Percentiles rank a stretch among this genome's conserved stretches.
phyloP scores from a whole-genome alignment of 352 stramenopile genomes.

The Phytopythium cucurbitacearum region DNA sequence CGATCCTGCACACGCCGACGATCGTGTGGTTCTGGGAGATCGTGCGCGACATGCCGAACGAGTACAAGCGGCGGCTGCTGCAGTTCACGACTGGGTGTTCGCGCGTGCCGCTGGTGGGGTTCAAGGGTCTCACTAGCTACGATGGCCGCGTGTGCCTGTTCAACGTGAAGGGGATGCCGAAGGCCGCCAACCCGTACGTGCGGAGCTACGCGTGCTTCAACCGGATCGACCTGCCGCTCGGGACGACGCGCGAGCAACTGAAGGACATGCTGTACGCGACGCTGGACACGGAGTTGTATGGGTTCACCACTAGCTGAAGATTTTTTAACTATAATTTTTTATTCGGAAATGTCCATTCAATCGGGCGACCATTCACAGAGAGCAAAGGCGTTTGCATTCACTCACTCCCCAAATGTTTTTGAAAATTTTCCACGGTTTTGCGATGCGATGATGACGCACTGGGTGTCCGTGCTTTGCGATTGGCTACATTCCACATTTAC shows the following conservation, averaged over 20 bases:
- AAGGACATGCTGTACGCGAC: slow-evolving; percentile 54
- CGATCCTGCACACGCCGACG: slow-evolving; percentile 24
- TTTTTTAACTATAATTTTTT: too few species aligned
- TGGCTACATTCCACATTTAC: too few species aligned
- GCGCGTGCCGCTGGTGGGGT: slow-evolving; percentile 72
- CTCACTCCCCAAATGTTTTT: too few species aligned
- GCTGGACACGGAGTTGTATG: slow-evolving; percentile 58
- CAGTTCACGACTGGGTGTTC: slow-evolving; percentile 82
- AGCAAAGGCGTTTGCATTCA: too few species aligned
- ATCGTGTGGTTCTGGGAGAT: slow-evolving; percentile 68
- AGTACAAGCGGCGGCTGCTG: slow-evolving; percentile 66
- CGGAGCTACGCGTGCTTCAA: slow-evolving; percentile 79
- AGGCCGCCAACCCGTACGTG: slow-evolving; percentile 37
- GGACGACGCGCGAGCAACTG: slow-evolving; percentile 81
- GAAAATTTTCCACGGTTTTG: too few species aligned
- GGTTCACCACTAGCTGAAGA: slow-evolving; percentile 55
- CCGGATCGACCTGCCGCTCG: slow-evolving; percentile 93
- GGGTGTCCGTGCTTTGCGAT: too few species aligned
- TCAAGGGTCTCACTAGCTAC: slow-evolving; percentile 71
- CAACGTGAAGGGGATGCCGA: slow-evolving; percentile 51
- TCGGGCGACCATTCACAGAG: too few species aligned
- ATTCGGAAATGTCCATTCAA: too few species aligned
- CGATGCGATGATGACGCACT: too few species aligned
- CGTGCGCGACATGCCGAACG: slow-evolving; percentile 84
- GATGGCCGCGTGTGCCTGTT: slow-evolving; percentile 74